Evolutionary conservation across 495 filamentous ascomycete genomes (phyloP), one percentile per base, ranked within the genome.

Genomic region (Xylaria venustula): DNA sequence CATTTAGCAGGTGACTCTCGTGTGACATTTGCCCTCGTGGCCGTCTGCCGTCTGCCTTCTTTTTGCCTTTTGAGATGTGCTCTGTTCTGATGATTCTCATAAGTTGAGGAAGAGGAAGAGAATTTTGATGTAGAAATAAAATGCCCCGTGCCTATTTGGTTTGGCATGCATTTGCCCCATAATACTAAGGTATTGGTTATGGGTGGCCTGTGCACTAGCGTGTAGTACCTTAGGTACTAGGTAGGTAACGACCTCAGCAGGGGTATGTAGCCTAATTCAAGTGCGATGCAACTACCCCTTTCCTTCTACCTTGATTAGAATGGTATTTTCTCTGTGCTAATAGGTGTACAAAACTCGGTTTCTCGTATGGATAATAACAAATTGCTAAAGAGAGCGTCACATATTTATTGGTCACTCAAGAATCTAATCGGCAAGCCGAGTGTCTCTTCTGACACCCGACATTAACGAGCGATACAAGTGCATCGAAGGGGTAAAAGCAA

Each of bases 391-490:
- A 34, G 30, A 34, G 30, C 6, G 23, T 41, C 34, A 2, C 15
- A 54, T 41, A 19, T 41, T 54, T 20, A 30, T 28, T 41, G 36
- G 51, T 15, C 7, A 20, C 36, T 54, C 51, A 20, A 22, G 36
- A 26, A 26, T 54, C 51, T 42, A 42, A 17, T 54, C 42, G 51
- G 22, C 51, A 37, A 30, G n/a, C 28, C n/a, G n/a, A 42, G 48
- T 50, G 20, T 42, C 51, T 41, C 34, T 54, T 41, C 34, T 54
- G 34, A n/a, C n/a, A n/a, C n/a, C n/a, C n/a, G n/a, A n/a, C n/a
- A n/a, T 20, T 26, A 54, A 54, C 51, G 36, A 52, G 5, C 34
- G 34, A 54, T 54, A 34, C 28, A 41, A 28, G 23, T 32, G 22
- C 23, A 23, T 36, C 36, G 14, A 42, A 42, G 51, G 22, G 51